Evolutionary conservation across 2,329 filamentous ascomycete genomes (phyloP).

Genomic region (Nannizzia gypsea): DNA sequence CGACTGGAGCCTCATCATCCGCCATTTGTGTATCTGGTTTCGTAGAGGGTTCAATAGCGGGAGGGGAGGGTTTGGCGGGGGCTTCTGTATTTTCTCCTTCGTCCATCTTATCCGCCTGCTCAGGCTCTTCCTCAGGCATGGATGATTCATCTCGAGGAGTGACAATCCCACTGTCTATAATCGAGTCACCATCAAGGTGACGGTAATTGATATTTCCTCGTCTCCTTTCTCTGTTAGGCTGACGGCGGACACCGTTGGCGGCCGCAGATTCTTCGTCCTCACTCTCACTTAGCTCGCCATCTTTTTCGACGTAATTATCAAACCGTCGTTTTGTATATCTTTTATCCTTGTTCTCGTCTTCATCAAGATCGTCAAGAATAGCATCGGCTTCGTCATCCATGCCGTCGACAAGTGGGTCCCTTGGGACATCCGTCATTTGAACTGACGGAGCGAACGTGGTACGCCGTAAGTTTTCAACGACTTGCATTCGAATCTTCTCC

Average conservation of each 20-base stretch:
- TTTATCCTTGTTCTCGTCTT: constrained; percentile 73
- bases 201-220: constrained; percentile 52
- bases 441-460: constrained; percentile 52
- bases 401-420: constrained; percentile 41
- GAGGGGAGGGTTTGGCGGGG: constrained; percentile 22
- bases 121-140: constrained; percentile 34
- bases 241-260: constrained; percentile 57
- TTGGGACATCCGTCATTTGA: constrained; percentile 53
- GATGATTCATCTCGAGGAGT: constrained; percentile 36
- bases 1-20: constrained; percentile 23
- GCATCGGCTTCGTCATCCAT: constrained; percentile 56
- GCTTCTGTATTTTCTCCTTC: constrained; percentile 30
- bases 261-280: constrained; percentile 69
- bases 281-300: constrained; percentile 75
- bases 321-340: constrained; percentile 71
- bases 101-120: constrained; percentile 31
- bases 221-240: constrained; percentile 38
- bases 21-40: constrained; percentile 15
- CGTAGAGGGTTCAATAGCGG: constrained; percentile 21
- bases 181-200: constrained; percentile 46
- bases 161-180: constrained; percentile 41
- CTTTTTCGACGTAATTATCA: constrained; percentile 64
- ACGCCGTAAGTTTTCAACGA: constrained; percentile 54
- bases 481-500: constrained; percentile 54
- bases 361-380: constrained; percentile 58